Base-by-base conservation (phyloP, 352 stramenopile genomes). In the Phytophthora palmivora region DNA sequence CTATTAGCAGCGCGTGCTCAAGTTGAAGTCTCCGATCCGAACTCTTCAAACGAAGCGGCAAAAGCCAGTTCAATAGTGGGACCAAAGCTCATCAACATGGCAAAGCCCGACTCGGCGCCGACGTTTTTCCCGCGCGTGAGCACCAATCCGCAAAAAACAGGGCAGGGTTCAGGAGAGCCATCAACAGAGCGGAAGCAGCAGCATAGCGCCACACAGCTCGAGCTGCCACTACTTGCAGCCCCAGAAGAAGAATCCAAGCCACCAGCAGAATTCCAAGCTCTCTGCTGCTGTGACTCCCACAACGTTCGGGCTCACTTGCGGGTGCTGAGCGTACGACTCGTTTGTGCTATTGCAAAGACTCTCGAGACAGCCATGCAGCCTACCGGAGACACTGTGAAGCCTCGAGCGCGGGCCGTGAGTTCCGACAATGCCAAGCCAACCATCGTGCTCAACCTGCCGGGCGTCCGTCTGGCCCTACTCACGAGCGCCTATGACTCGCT, bases 371-470 rank as follows among this genome's bases (percentile, higher is more conserved):
- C 38, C 33, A 71, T 74, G 66, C 47, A 58, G 41, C 6, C 59
- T 24, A 36, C 15, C 21, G 15, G 56, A n/a, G 39, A 66, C 45
- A 52, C 37, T 41, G 61, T 65, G 21, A 74, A 74, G 38, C 28
- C 38, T 24, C 63, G 55, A 15, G 39, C 38, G 19, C 66, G 54
- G 0, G 30, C 60, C 33, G 44, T 60, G 43, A 74, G 55, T 44
- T 68, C 58, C 42, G 65, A 72, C 32, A 51, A 67, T 3, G 22
- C 41, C 48, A 76, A 64, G 19, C 73, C 77, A 15, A 81, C 70
- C 41, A 67, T 92, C 46, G 78, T 90, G 52, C 68, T 92, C 46
- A 75, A 86, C 43, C 78, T 92, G 51, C 79, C 84, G 16, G 83
- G 80, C 52, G 74, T 90, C 42, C 78, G 70, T 34, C 47, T 78